Base-by-base conservation (phyloP, 1,284 basidiomycete species). In the Testicularia cyperi region DNA sequence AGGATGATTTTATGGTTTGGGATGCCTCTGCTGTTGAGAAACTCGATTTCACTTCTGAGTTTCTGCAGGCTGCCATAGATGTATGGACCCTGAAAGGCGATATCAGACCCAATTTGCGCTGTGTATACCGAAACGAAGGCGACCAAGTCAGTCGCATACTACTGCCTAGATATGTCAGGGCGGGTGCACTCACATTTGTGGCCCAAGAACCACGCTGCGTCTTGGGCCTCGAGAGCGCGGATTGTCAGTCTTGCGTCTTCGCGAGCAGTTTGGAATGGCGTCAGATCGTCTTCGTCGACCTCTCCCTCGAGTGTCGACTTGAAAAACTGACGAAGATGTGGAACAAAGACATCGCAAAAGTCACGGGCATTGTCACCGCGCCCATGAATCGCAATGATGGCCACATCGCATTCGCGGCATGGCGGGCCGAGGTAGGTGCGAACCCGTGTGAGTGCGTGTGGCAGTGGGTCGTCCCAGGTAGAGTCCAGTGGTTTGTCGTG, bases 301-400 rank as follows among this genome's bases (percentile, higher is more conserved):
- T 51, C 48, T 7, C 24, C 43, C 1, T 24, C 24, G 16, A 37
- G 15, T 7, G 28, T 37, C 14, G 30, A n/a, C 9, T 43, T 42
- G 29, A 46, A 58, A 25, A 30, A 45, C 12, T 28, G n/a, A 8
- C 29, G 40, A 2, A 53, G 32, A 16, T 43, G 42, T 1, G 56
- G 56, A 2, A 60, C 43, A 21, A 60, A 40, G 6, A 34, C 25
- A 9, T 45, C 45, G 22, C 40, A 44, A 38, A 60, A 47, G 33
- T 60, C 56, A 12, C 33, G 31, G 12, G 49, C 49, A 27, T 31
- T 48, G 35, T 54, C 51, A 4, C 48, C 56, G 5, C 56, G 38
- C 8, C 56, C 49, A 16, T 60, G 56, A 4, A 60, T 21, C 26
- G 49, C 40, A 19, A 60, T 43, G 36, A 54, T 41, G 21, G 41